These are phyloP conservation scores for Dryas alaskensis DNA, from an alignment of 306 rosid genomes.

Conservation along the genomic window DNA sequence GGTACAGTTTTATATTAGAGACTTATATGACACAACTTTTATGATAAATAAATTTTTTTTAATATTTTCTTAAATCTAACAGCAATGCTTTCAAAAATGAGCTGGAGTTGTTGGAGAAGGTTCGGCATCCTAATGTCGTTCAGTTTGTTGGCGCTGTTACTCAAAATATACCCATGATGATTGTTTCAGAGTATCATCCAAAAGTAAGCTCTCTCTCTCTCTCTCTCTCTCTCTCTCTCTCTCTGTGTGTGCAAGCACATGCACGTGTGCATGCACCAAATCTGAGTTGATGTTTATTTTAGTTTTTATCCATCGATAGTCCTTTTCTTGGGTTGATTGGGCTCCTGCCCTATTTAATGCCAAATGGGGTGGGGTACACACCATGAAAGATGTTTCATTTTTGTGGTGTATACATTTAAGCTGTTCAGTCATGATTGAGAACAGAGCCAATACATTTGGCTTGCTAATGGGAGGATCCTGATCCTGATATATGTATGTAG, in stretches of 20 bases:
- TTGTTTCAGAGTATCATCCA: conserved; percentile 83
- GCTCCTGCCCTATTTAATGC: too few species aligned
- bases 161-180: conserved; percentile 98
- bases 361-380: too few species aligned
- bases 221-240: conserved; percentile 4
- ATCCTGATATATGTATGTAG: not conserved
- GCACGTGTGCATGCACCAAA: not conserved
- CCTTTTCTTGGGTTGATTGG: too few species aligned
- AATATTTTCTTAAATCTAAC: conserved; percentile 27
- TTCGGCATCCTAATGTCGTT: conserved; percentile 91
- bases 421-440: not conserved
- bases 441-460: not conserved
- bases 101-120: conserved; percentile 86
- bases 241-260: not conserved
- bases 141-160: conserved; percentile 99
- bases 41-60: conserved; percentile 4
- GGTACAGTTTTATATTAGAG: not conserved
- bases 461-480: not conserved
- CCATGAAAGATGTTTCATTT: not conserved
- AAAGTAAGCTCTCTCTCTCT: conserved; percentile 56
- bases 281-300: too few species aligned
- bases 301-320: too few species aligned
- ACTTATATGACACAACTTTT: conserved; percentile 18
- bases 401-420: not conserved
- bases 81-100: conserved; percentile 92